Base-by-base conservation (phyloP, 1,284 basidiomycete genomes). In the Porogramme epimiltina region DNA sequence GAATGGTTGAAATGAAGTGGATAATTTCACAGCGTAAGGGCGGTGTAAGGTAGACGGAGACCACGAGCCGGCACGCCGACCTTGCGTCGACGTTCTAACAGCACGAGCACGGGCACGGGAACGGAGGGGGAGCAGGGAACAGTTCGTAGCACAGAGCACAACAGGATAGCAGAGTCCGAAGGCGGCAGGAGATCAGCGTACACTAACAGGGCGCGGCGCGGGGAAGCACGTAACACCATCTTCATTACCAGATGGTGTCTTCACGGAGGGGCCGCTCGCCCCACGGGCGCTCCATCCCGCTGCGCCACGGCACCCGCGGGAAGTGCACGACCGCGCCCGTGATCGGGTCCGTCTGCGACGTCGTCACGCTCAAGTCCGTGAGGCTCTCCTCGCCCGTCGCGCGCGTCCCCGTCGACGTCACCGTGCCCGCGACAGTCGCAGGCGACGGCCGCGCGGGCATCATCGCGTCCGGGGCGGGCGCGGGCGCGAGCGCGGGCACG, bases 301-400 rank as follows among this genome's bases (percentile, higher is more conserved):
- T 54, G 5, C 54, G 54, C 62, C 62, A 68, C 4, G 70, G 65
- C 42, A 71, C 49, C 47, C 63, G 51, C 15, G 69, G 63, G 47
- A 70, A 62, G 42, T 70, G 69, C 58, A 69, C 58, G 11, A 65
- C 57, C 13, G 65, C 60, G 18, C 70, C 71, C 13, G 69, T 70
- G 13, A 68, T 60, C 16, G 71, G 69, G 49, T 73, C 71, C 34
- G 68, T 70, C 49, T 67, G 51, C 9, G 66, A 59, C 20, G 70
- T 72, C 40, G 70, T 71, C 18, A 68, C 66, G 43, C 69, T 73
- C 36, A 67, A 62, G 42, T 65, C 58, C 15, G 66, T 64, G 45
- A 59, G 43, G 34, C 63, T 66, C 36, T 58, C 61, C 13, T 60
- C 63, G 25, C 65, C 56, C 23, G 66, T 65, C 34, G 53, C 57